These are phyloP conservation scores for Quercus phellos DNA, from an alignment of 331 rosid genomes.

Conservation along the genomic window DNA sequence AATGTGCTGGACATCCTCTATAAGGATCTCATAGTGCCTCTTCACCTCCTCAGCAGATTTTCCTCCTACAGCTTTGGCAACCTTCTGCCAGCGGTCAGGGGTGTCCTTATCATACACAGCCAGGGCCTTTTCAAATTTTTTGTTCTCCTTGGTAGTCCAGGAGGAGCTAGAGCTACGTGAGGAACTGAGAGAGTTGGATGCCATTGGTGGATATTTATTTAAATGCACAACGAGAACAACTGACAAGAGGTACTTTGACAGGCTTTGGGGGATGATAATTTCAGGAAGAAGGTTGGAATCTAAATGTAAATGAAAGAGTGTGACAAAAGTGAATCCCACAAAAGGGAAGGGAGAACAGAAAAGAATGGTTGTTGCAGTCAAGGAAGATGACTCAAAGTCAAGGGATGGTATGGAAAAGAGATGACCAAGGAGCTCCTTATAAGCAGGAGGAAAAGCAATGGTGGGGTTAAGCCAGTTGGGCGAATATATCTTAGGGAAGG, in stretches of 20 bases:
- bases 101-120: conserved; percentile 75
- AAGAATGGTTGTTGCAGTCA: conserved; percentile 3
- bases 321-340: not conserved
- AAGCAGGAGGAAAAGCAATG: conserved; percentile 39
- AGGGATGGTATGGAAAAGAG: conserved; percentile 34
- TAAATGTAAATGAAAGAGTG: not conserved
- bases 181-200: conserved; percentile 30
- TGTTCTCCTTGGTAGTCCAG: conserved; percentile 71
- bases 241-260: not conserved
- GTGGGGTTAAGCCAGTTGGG: conserved; percentile 43
- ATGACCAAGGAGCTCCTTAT: conserved; percentile 39
- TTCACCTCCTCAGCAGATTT: conserved; percentile 76
- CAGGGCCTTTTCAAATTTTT: conserved; percentile 65
- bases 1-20: conserved; percentile 63
- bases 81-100: conserved; percentile 79
- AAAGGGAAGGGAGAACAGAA: conserved; percentile 1
- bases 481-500: conserved; percentile 62
- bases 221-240: not conserved
- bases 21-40: conserved; percentile 61
- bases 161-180: conserved; percentile 29
- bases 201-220: conserved; percentile 32
- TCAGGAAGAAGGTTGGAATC: not conserved
- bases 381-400: conserved; percentile 19
- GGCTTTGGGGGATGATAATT: not conserved
- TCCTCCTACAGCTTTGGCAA: conserved; percentile 56